Base-by-base conservation (phyloP, 768 basidiomycete genomes). In the Boletus insuetus region DNA sequence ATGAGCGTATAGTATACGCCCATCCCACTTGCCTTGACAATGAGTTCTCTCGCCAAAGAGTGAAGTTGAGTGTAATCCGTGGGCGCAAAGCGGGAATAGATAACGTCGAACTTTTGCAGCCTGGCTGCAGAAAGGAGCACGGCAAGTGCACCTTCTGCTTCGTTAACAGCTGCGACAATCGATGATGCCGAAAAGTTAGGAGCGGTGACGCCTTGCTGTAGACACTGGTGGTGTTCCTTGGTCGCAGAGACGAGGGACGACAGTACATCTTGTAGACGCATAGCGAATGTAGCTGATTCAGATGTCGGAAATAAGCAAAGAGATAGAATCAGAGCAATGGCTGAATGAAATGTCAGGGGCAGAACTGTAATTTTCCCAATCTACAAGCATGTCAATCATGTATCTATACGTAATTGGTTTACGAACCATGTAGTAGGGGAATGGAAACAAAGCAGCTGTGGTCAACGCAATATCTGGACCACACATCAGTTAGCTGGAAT, bases 231-330 rank as follows among this genome's bases (percentile, higher is more conserved):
- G 54, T 89, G 85, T 9, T 77, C 64, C 7, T 69, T 67, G 26
- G 86, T 74, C 5, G 77, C 70, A 1, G 67, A 66, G 17, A 73
- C 63, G 9, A 89, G 69, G 0, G 85, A 82, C 3, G 68, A 56
- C 13, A 88, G 67, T 9, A 83, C 77, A 4, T 55, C 69, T 41
- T 75, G 71, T 2, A 88, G 69, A 6, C 78, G 73, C 13, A 65
- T 72, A 4, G 82, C 80, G 63, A 85, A 89, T 41, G 79, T 72
- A 0, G 84, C 73, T 1, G 87, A 84, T 37, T 86, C 74, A 3
- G 86, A 81, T 1, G 75, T 72, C 0, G 89, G 88, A 66, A 89
- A 89, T 42, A 89, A 69, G 34, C 80, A 11, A 3, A 83, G 66
- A 2, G 84, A 83, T 7, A 71, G 64, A 3, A 79, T 44, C 53